Conservation (phyloP, 306 rosid species). For the Prosopis cineraria region DNA sequence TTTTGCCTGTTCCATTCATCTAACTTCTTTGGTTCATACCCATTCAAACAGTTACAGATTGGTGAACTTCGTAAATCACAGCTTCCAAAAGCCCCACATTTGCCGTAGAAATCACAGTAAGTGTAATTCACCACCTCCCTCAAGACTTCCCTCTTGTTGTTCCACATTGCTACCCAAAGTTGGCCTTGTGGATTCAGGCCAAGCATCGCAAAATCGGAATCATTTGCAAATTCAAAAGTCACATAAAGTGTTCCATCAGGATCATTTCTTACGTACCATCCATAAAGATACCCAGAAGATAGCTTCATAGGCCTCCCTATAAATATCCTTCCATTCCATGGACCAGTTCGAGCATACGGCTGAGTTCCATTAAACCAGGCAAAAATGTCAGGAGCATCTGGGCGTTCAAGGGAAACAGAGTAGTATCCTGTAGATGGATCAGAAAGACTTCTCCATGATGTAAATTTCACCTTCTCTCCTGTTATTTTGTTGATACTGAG, state of each 20-base stretch:
- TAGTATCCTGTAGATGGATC: neutral
- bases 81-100: conserved; percentile 10
- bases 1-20: conserved; percentile 31
- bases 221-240: neutral
- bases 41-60: conserved; percentile 38
- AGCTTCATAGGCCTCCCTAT: conserved; percentile 15
- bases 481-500: neutral
- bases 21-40: conserved; percentile 33
- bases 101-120: conserved; percentile 29
- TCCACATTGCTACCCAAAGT: neutral
- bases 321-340: conserved; percentile 32
- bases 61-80: conserved; percentile 12
- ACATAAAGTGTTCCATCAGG: neutral
- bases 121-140: neutral
- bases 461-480: neutral
- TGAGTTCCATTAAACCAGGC: conserved; percentile 27
- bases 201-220: rapidly evolving
- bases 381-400: conserved; percentile 14
- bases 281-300: neutral
- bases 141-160: neutral
- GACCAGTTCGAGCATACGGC: conserved; percentile 28
- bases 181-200: neutral
- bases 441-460: neutral
- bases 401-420: neutral
- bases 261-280: neutral